Evolutionary conservation across 257 asterid genomes (phyloP), one percentile per base, ranked within the genome.

Genomic region (Petrea volubilis): DNA sequence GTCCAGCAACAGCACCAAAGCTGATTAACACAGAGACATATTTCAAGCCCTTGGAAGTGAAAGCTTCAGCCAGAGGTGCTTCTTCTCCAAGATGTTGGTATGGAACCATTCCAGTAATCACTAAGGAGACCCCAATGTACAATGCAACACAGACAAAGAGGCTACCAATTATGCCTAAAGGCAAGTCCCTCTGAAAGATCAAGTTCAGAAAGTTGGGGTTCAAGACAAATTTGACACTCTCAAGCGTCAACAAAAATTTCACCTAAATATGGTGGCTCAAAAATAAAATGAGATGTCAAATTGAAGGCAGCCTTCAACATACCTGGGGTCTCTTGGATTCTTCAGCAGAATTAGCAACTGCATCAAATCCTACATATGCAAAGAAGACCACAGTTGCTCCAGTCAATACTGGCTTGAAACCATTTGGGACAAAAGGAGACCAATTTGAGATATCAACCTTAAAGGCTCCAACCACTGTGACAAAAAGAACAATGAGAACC

Each of bases 331-430:
- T 91, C 86, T 89, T 94, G 68, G 97, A 81, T 82, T 94, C 99
- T 85, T 94, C 99, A 1, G 99, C 99, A 75, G 99, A 91, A 78
- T 91, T 94, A 69, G 99, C 99, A 70, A 94, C 99, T 12, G 97
- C 97, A 77, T 94, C 97, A 74, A 94, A 94, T 71, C 98, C 99
- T 67, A 91, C 98, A 72, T 94, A 94, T 58, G 99, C 96, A 81
- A 94, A 94, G 87, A 94, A 94, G 71, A 88, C 98, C 46, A 94
- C 93, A 15, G 98, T 91, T 73, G 97, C 99, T 79, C 97, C 97
- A 8, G 98, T 94, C 82, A 94, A 59, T 73, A 94, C 72, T 52
- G 90, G 67, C 74, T 83, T 79, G 59, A 72, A 71, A 43, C 98
- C 99, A 74, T 91, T 76, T 70, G 99, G 99, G 59, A 89, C 90